Evolutionary conservation across 345 rosid genomes (phyloP), one percentile per base, ranked within the genome.

Genomic region (Triadica sebifera): DNA sequence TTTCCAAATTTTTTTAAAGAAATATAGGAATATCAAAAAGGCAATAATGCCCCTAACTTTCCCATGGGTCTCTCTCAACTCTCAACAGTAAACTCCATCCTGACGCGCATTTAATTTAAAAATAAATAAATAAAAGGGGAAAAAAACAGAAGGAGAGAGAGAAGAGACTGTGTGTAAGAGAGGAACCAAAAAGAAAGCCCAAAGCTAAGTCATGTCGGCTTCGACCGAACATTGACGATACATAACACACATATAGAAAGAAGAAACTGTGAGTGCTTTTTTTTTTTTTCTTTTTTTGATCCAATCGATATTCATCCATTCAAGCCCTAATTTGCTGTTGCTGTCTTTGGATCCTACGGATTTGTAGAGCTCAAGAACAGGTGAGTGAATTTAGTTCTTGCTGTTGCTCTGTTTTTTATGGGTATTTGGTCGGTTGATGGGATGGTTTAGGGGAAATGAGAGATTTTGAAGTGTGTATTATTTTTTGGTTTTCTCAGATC

Each of bases 141-240:
- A 79, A 66, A 80, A 70, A 61, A 49, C 51, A 59, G 6, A 55
- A 1, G 61, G 0, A 51, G 60, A n/a, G n/a, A n/a, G n/a, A 34
- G 60, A 38, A 38, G 34, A 50, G 39, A n/a, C n/a, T 16, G 72
- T 57, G 78, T 59, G 80, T 39, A 19, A 75, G 66, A 82, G 69
- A 65, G 72, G 73, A 57, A 83, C 19, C 70, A 63, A 75, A 16
- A 78, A 84, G 71, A 68, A 81, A 83, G 80, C 81, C 83, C 85
- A 77, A 73, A 77, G 85, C 78, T 72, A 75, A 78, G 87, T 92
- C 91, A 78, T 94, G 98, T 92, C 98, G 97, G 98, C 97, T 91
- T 87, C 95, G 84, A 90, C 97, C 93, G 78, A 88, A 89, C 98
- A 94, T 84, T 84, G 85, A 83, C 88, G 87, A 84, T 83, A 67